Base-by-base conservation (phyloP, 1,139 yeast genomes). In the Kurtzmaniella quercitrusa region DNA sequence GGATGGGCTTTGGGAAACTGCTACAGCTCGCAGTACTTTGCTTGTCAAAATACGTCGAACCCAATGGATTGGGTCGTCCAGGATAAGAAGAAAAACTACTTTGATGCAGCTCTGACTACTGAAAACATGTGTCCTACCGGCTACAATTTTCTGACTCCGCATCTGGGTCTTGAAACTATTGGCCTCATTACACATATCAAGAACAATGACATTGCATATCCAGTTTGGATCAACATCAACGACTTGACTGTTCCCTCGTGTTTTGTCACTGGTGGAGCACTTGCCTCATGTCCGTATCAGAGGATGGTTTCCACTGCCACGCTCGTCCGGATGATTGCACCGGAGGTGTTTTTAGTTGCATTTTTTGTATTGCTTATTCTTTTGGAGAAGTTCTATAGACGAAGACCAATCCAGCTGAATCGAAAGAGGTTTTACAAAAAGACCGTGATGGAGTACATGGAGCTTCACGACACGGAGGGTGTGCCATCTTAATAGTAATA, bases 191-290 rank as follows among this genome's bases (percentile, higher is more conserved):
- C 57, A 34, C 51, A 57, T 12, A 52, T 63, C 24, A 59, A 44
- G 12, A 33, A 50, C 33, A 44, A 49, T 7, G 52, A 55, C 5
- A 49, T 52, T 1, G 54, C 49, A 6, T 61, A 51, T 18, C 74
- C 77, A 0, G 70, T 84, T 0, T 93, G 98, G 98, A 77, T 90
- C 3, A 93, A 90, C 60, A 54, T 90, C 50, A 93, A 93, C 59
- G 89, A 93, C 25, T 73, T 93, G 15, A 77, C 89, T 0, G 81
- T 82, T 5, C 63, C 75, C 15, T 76, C 81, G 44, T 91, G 98
- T 59, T 91, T 94, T 90, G 91, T 90, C 2, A 65, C 81, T 1
- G 97, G 95, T 2, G 96, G 96, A 0, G 81, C 91, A 0, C 74
- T 78, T 48, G 84, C 94, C 0, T 62, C 66, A 29, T 91, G 98